Percentiles rank a stretch among this genome's conserved stretches.
Conservation (phyloP, 2,329 filamentous ascomycete species). For the Coniochaeta prunicola region DNA sequence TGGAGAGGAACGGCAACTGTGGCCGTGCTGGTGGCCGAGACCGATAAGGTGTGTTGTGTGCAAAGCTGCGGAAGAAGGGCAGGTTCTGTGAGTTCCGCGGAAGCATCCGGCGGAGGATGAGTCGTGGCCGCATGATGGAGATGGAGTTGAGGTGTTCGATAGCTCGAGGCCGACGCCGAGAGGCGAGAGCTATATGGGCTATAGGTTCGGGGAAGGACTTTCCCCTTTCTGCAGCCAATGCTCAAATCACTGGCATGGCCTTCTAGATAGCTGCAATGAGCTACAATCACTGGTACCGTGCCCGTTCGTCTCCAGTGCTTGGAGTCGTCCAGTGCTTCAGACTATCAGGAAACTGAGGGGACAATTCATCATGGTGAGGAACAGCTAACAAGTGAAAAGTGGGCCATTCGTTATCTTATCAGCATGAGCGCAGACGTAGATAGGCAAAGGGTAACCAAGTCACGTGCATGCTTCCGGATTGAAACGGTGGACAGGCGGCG, state of each 20-base stretch:
- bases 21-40: constrained; percentile 25
- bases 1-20: constrained; percentile 44
- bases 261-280: background rate
- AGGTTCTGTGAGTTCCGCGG: constrained; percentile 10
- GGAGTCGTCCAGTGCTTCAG: background rate
- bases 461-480: background rate
- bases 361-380: background rate
- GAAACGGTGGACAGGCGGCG: background rate
- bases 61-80: constrained; percentile 38
- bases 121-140: constrained; percentile 30
- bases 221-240: background rate
- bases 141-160: background rate
- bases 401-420: background rate
- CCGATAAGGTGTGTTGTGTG: constrained; percentile 44
- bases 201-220: background rate
- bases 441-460: background rate
- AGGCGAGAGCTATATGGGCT: background rate
- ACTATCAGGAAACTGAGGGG: background rate
- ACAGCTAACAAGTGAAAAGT: background rate
- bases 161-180: background rate
- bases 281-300: background rate
- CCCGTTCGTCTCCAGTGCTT: background rate
- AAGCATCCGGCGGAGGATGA: constrained; percentile 26
- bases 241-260: background rate
- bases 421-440: too few relatives aligned